Conservation (phyloP, 768 basidiomycete species). For the Candolleomyces efflorescens region DNA sequence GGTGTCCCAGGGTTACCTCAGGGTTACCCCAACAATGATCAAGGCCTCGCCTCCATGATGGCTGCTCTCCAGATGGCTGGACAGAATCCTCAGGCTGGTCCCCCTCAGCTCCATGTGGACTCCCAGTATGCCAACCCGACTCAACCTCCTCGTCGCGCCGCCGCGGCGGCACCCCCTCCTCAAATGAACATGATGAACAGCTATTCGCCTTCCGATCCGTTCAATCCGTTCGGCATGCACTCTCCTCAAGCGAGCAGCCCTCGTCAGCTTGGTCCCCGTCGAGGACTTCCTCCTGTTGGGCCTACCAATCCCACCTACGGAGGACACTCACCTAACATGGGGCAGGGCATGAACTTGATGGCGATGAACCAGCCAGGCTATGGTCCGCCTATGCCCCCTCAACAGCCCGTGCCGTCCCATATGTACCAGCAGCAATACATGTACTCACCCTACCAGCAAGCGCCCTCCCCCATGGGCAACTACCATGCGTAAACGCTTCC, state of each 20-base stretch:
- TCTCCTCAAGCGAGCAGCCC: constrained; percentile 43
- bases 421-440: constrained; percentile 71
- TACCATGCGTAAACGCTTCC: constrained; percentile 54
- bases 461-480: constrained; percentile 62
- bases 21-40: constrained; percentile 78
- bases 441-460: constrained; percentile 79
- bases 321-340: constrained; percentile 56
- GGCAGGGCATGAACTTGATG: constrained; percentile 52
- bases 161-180: constrained; percentile 10
- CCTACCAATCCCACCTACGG: constrained; percentile 47
- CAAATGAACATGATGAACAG: constrained; percentile 25
- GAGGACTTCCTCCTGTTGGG: constrained; percentile 46
- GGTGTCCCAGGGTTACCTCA: constrained; percentile 74
- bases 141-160: constrained; percentile 30
- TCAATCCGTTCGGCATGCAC: constrained; percentile 48
- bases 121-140: constrained; percentile 45
- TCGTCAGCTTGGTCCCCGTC: constrained; percentile 43
- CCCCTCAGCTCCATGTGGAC: constrained; percentile 59
- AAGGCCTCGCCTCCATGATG: constrained; percentile 90
- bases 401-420: constrained; percentile 50
- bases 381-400: constrained; percentile 53
- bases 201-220: constrained; percentile 43
- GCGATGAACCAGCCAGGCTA: constrained; percentile 68
- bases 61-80: constrained; percentile 88
- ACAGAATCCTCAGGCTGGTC: constrained; percentile 78